Evolutionary conservation across 768 basidiomycete genomes (phyloP), one percentile per base, ranked within the genome.

Genomic region (Mycena epipterygia): DNA sequence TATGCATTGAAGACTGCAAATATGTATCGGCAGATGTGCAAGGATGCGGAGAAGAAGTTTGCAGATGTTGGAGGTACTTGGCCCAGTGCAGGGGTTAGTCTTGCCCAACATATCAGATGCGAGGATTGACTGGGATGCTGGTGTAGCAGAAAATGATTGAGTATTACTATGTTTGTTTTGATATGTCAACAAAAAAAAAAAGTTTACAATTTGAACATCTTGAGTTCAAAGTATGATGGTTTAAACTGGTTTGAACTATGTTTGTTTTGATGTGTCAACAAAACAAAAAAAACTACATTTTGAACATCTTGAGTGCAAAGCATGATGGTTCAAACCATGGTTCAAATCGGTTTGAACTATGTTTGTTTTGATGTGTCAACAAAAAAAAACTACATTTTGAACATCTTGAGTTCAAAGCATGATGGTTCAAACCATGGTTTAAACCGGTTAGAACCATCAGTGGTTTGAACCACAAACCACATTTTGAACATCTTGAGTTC

Each of bases 1-100:
- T 73, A 70, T 73, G 68, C 72, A 9, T 59, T 30, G 35, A 48
- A 66, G 46, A 44, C 30, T 32, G 39, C 68, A 33, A 44, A 58
- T 19, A 70, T 70, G 44, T 70, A 64, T 62, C 44, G 17, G 39
- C 29, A 39, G 21, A 71, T 68, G 67, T 67, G 65, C 8, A 52
- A 52, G 27, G 41, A 71, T 35, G 60, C 39, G 17, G 25, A 52
- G 60, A 33, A 69, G 42, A 69, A 69, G 44, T 69, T 64, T n/a
- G 32, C 58, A 56, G 71, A 71, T 37, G 49, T 29, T 16, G 49
- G 49, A 13, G 49, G 49, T 5, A 69, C 67, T 46, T 69, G 67
- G 61, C 67, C 61, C 23, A 53, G 37, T 39, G 61, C 32, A 9
- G 68, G 68, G 46, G 44, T 64, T 19, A 49, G 29, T 23, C 49